Evolutionary conservation across 1,139 yeast species (phyloP), one percentile per base, ranked within the genome.

Genomic region (Maudiozyma humilis): DNA sequence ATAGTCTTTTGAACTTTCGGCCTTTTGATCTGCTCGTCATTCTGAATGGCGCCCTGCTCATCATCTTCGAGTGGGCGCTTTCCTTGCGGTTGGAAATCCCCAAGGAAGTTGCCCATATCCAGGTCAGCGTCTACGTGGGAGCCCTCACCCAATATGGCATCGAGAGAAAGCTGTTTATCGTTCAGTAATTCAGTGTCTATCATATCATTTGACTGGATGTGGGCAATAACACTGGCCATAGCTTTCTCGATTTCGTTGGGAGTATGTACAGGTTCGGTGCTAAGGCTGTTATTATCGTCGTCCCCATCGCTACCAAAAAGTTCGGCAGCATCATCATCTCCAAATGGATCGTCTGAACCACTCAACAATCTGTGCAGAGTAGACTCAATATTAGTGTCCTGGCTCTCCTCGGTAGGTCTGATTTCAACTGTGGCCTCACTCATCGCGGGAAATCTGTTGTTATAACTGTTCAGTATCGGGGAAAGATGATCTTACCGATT

Each of bases 131-230:
- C 44, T 12, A 44, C 12, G 47, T 18, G 46, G 32, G 35, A 46
- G 15, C 46, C 49, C 14, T 51, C 55, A 15, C 49, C 53, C 12
- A 57, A 44, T 27, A 57, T 46, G 36, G 50, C 51, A 18, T 60
- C 62, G 38, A 58, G 48, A 7, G 59, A 56, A 10, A 59, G 47
- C 41, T 53, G 53, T 32, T 51, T 51, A 31, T 47, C 43, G 14
- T 33, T 30, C 25, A 45, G 37, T 15, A 48, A 42, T 18, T 47
- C 48, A n/a, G 45, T 47, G 27, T 47, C 51, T 7, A 47, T 39
- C 13, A 49, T 20, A 23, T 48, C 50, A 32, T 36, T 41, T 19
- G 47, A 41, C 31, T 42, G 47, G 38, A 42, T 38, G 18, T 44
- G 44, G 14, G 15, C 32, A 27, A 52, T 51, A 7, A 50, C 54